Conservation (phyloP, 495 filamentous ascomycete species). For the Oidiodendron maius region DNA sequence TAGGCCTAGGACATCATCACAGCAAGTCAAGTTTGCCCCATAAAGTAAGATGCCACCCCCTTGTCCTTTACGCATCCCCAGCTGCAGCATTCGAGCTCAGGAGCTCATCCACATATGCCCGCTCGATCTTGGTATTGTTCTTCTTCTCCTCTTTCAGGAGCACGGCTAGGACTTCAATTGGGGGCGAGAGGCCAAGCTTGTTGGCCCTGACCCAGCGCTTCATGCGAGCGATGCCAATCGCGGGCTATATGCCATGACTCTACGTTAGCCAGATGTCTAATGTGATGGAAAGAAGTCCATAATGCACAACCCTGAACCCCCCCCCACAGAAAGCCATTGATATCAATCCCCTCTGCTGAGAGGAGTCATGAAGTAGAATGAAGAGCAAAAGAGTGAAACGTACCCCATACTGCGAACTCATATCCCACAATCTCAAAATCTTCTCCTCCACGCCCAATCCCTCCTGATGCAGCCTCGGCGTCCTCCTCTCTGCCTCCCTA, state of each 20-base stretch:
- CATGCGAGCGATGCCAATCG: constrained; percentile 73
- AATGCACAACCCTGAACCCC: neutral
- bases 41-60: too few species aligned
- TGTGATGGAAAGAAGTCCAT: neutral
- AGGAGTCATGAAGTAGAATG: neutral
- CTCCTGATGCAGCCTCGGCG: constrained; percentile 64
- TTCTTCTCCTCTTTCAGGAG: constrained; percentile 64
- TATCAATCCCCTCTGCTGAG: neutral
- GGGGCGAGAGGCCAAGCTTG: constrained; percentile 70
- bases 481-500: constrained; percentile 55
- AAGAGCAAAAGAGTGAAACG: constrained; percentile 28
- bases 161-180: constrained; percentile 86
- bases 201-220: constrained; percentile 88
- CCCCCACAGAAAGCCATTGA: neutral
- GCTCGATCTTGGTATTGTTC: constrained; percentile 44
- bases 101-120: constrained; percentile 76
- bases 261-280: too few species aligned
- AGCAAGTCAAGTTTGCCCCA: neutral
- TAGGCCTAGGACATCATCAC: neutral
- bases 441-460: constrained; percentile 70
- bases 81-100: constrained; percentile 45
- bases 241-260: constrained; percentile 57
- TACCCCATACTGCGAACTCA: constrained; percentile 84
- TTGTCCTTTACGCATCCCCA: constrained; percentile 3
- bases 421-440: constrained; percentile 82